Conservation (phyloP, 1,284 basidiomycete species). For the Cutaneotrichosporon sp. region DNA sequence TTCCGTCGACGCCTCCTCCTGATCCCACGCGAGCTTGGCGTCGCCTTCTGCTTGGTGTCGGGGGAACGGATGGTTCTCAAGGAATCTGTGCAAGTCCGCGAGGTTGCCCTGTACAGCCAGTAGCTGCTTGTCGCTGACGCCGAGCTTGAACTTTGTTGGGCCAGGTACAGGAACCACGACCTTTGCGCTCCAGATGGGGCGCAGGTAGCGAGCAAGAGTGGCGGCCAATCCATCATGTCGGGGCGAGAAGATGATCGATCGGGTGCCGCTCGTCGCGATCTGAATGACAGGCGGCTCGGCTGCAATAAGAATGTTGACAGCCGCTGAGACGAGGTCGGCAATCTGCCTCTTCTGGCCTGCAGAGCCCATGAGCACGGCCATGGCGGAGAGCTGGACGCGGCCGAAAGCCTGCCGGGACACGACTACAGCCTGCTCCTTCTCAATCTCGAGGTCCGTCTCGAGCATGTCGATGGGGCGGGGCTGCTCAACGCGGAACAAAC, state of each 20-base stretch:
- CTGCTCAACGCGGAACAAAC: constrained; percentile 30
- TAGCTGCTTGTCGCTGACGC: constrained; percentile 59
- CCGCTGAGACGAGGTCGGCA: constrained; percentile 27
- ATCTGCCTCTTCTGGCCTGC: constrained; percentile 17
- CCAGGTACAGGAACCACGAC: constrained; percentile 53
- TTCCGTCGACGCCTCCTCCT: constrained; percentile 41
- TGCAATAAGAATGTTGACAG: constrained; percentile 30
- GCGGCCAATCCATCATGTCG: constrained; percentile 83
- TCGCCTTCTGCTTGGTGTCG: constrained; percentile 40
- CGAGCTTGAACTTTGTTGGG: constrained; percentile 20
- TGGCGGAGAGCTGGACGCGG: constrained; percentile 36
- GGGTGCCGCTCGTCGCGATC: constrained; percentile 22
- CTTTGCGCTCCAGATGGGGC: constrained; percentile 81
- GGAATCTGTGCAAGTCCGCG: constrained; percentile 66
- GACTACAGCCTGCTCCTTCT: constrained; percentile 32
- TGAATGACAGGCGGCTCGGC: constrained; percentile 29
- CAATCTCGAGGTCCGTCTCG: constrained; percentile 30
- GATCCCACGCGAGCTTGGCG: constrained; percentile 43
- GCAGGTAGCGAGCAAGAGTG: constrained; percentile 76
- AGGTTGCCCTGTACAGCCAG: constrained; percentile 72
- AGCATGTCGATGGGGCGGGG: constrained; percentile 42
- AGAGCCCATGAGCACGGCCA: constrained; percentile 35
- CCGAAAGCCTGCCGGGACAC: constrained; percentile 31
- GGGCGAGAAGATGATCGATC: constrained; percentile 66
- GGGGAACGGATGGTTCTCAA: constrained; percentile 50